Percentiles rank a stretch among this genome's conserved stretches.
These are phyloP conservation scores for Suhomyces xylopsoci DNA, from an alignment of 805 yeast species.

Conservation along the genomic window DNA sequence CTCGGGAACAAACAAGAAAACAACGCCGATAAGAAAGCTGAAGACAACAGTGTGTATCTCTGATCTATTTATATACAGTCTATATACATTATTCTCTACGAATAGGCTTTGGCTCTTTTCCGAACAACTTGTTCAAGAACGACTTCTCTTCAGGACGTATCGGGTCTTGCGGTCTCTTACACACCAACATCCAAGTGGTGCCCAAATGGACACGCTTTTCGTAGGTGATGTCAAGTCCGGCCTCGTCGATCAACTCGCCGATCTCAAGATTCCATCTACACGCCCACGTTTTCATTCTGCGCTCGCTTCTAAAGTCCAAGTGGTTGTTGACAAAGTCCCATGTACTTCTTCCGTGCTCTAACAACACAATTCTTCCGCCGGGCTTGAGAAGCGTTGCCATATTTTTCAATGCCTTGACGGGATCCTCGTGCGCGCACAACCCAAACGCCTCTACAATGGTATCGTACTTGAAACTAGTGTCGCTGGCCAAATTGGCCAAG, in stretches of 20 bases:
- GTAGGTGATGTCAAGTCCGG: slow-evolving; percentile 79
- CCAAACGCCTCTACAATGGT: slow-evolving; percentile 95
- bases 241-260: slow-evolving; percentile 77
- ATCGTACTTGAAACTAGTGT: slow-evolving; percentile 63
- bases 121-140: slow-evolving; percentile 39
- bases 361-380: slow-evolving; percentile 79
- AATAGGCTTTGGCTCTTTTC: slow-evolving; percentile 30
- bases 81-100: slow-evolving; percentile 13
- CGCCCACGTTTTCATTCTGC: slow-evolving; percentile 89
- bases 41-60: background rate
- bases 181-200: slow-evolving; percentile 83
- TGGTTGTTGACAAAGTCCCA: slow-evolving; percentile 75
- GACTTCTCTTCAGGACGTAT: slow-evolving; percentile 43
- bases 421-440: slow-evolving; percentile 92
- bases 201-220: slow-evolving; percentile 86
- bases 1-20: background rate
- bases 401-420: slow-evolving; percentile 73
- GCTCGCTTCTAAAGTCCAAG: slow-evolving; percentile 78
- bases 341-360: slow-evolving; percentile 91
- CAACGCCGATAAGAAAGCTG: background rate
- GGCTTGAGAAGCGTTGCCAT: slow-evolving; percentile 75
- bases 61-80: background rate
- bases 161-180: slow-evolving; percentile 70
- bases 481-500: slow-evolving; percentile 53
- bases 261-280: slow-evolving; percentile 97